A percentile compares a stretch with the other conserved stretches of the same genome.
Evolutionary conservation across 1,284 basidiomycete species (phyloP).

Genomic region (Rhodofomes roseus): DNA sequence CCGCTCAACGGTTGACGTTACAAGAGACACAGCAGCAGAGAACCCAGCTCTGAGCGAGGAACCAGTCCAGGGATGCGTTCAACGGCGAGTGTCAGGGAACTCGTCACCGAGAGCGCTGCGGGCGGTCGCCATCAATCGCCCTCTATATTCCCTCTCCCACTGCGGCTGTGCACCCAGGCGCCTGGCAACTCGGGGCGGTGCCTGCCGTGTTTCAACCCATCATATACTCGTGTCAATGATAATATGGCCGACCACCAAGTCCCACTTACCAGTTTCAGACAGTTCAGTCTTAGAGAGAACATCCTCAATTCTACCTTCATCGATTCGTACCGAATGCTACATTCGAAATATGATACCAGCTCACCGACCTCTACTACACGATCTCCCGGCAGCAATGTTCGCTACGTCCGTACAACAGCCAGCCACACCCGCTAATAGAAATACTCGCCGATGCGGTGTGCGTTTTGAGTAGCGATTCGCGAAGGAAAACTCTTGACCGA

Average conservation of each 20-base stretch:
- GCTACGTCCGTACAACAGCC: too few species aligned
- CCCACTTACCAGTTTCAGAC: background rate
- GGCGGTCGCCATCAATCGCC: slow-evolving; percentile 13
- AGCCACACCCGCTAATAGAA: too few species aligned
- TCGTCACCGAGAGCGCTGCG: slow-evolving; percentile 9
- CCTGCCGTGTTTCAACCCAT: background rate
- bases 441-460: too few species aligned
- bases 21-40: slow-evolving; percentile 25
- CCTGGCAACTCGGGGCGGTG: slow-evolving; percentile 3
- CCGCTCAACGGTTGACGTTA: slow-evolving; percentile 28
- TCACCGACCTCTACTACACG: too few species aligned
- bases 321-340: too few species aligned
- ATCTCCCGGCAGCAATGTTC: too few species aligned
- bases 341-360: too few species aligned
- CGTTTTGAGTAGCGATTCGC: too few species aligned
- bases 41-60: slow-evolving; percentile 32
- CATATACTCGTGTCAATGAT: background rate
- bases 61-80: slow-evolving; percentile 29
- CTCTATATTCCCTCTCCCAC: background rate
- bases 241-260: background rate
- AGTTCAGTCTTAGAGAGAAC: too few species aligned
- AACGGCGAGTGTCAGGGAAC: slow-evolving; percentile 17
- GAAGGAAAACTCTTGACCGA: too few species aligned
- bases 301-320: too few species aligned
- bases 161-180: slow-evolving; percentile 9